These are phyloP conservation scores for Solanum lycopersicoides DNA, from an alignment of 257 asterid species.

Conservation along the genomic window DNA sequence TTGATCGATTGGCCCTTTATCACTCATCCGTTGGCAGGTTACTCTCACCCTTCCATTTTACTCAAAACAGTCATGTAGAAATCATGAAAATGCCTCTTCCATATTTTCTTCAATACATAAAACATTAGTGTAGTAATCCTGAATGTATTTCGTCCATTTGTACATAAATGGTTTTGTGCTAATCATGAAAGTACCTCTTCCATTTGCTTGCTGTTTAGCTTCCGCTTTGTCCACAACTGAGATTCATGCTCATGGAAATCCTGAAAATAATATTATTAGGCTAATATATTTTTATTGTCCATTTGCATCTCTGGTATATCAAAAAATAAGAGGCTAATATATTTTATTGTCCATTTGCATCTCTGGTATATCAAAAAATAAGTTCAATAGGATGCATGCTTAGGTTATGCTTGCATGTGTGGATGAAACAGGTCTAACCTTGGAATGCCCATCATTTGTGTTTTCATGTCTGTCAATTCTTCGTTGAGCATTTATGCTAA, in stretches of 20 bases:
- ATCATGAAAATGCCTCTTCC: neutral
- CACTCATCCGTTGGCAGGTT: constrained; percentile 89
- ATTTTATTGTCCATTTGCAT: neutral
- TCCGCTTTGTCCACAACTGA: neutral
- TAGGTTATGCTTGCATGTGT: neutral
- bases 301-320: neutral
- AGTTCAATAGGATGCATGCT: neutral
- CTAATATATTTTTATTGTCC: neutral
- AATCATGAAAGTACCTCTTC: neutral
- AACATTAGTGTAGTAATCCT: neutral
- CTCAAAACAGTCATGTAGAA: neutral
- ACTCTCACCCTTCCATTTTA: constrained; percentile 1
- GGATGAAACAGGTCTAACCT: neutral
- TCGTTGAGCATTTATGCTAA: neutral
- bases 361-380: neutral
- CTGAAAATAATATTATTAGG: neutral
- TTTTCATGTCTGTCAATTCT: neutral
- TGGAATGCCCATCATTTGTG: neutral
- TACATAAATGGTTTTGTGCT: neutral
- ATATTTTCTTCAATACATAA: neutral
- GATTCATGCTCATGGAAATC: neutral
- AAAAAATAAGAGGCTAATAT: neutral
- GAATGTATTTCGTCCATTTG: neutral
- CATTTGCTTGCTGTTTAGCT: neutral
- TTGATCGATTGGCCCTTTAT: constrained; percentile 53